Evolutionary conservation across 2,329 filamentous ascomycete genomes (phyloP), one percentile per base, ranked within the genome.

Genomic region (Biscogniauxia sp.): DNA sequence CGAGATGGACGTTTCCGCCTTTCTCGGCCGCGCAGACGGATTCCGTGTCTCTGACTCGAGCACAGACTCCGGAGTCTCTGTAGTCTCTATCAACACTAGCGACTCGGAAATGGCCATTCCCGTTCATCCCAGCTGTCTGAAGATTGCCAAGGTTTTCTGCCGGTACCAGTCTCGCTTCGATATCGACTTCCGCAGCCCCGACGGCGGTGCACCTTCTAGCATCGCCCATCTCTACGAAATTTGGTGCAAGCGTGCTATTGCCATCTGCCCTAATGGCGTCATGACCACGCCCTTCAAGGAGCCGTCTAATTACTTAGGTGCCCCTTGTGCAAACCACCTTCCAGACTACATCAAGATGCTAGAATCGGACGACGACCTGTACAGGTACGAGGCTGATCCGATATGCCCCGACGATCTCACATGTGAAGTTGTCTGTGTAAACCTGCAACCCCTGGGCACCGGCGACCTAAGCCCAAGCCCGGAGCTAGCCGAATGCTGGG

Each of bases 141-240:
- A 54, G 0, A n/a, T 71, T 4, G 61, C 64, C 1, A n/a, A 52
- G 2, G 9, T 2, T 5, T 71, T 68, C 53, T 70, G 66, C 45
- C 20, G 20, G 0, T 59, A 59, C 56, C 66, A 67, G 23, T 53
- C 59, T 0, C 53, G 20, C 0, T 67, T 63, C 41, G 19, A 55
- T 1, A 54, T 59, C 20, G 28, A 67, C 28, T 69, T 68, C 53
- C 61, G 65, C 11, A 11, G 11, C 15, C 3, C 57, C 4, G 13
- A 26, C n/a, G 59, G 58, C 23, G 66, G 66, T 1, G 45, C 28
- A 3, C 66, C 69, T 1, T 60, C 62, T 3, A 66, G 53, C 53
- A 58, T 70, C n/a, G 51, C 59, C 2, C 67, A 69, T 6, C 51
- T 70, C 3, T 70, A 68, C 49, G 66, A 69, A 51, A 68, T 69